phyloP scores from a whole-genome alignment of 371 early-diverging fungal genomes.

The Coelomomyces lativittatus region DNA sequence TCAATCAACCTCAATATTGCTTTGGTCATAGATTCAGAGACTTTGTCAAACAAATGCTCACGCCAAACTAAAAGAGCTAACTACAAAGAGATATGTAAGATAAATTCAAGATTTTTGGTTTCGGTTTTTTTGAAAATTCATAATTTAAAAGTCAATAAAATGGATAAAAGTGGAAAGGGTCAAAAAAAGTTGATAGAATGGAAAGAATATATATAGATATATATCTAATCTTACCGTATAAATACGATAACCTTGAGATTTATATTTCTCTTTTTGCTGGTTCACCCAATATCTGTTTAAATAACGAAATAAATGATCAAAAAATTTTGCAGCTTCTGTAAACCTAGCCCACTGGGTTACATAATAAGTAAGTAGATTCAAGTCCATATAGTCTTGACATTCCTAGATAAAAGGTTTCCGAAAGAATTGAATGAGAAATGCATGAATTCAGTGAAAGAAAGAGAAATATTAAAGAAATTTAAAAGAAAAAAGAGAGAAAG shows the following conservation, averaged over 20 bases:
- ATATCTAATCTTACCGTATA: too few relatives aligned
- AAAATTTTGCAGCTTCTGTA: conserved; percentile 58
- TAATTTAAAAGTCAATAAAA: neutral
- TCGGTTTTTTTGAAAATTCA: neutral
- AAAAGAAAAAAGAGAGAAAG: too few relatives aligned
- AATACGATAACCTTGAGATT: conserved; percentile 72
- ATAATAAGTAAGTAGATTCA: conserved; percentile 65
- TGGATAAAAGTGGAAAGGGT: neutral
- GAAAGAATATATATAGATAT: conserved; percentile 13
- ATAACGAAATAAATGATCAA: conserved; percentile 80
- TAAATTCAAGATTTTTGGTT: neutral
- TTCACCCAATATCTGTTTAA: conserved; percentile 93
- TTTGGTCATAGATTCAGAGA: conserved; percentile 56
- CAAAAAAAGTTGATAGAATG: neutral
- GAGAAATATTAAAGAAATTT: too few relatives aligned
- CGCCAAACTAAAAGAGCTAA: conserved; percentile 72
- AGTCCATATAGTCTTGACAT: conserved; percentile 49
- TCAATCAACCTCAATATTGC: conserved; percentile 66
- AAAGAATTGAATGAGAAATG: too few relatives aligned
- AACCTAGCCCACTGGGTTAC: conserved; percentile 71
- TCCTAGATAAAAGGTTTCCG: conserved; percentile 13
- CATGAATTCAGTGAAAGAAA: too few relatives aligned
- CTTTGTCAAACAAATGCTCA: conserved; percentile 57
- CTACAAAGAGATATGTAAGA: too few relatives aligned
- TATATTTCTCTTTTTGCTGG: conserved; percentile 80